phyloP scores from a whole-genome alignment of 2,329 filamentous ascomycete species.

The Trichoderma aggressivum region DNA sequence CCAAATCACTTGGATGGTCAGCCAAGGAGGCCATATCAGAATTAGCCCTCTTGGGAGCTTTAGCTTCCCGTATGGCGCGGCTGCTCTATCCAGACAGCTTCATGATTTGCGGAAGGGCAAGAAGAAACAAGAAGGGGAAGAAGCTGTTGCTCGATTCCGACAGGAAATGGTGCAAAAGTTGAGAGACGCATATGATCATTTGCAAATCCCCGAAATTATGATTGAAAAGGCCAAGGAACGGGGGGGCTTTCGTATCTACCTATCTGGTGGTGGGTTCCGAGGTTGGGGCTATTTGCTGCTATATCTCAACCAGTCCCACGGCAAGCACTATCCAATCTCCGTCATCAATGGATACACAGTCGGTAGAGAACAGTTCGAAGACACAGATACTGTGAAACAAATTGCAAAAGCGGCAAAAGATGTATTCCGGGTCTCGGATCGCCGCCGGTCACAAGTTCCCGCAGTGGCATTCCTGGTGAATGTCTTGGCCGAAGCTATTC shows the following conservation, averaged over 20 bases:
- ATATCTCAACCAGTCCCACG: conserved; percentile 54
- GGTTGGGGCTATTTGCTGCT: conserved; percentile 67
- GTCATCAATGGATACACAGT: conserved; percentile 68
- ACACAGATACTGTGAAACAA: conserved; percentile 39
- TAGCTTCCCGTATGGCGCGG: conserved; percentile 68
- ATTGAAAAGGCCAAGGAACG: conserved; percentile 39
- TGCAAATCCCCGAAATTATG: conserved; percentile 53
- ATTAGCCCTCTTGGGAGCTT: conserved; percentile 55
- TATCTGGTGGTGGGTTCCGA: conserved; percentile 67
- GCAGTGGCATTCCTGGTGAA: conserved; percentile 65
- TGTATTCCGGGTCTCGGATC: conserved; percentile 61
- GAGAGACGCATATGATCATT: conserved; percentile 45
- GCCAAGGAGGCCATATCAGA: conserved; percentile 45
- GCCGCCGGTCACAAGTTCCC: conserved; percentile 63
- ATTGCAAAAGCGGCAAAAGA: conserved; percentile 35
- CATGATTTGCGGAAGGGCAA: conserved; percentile 40
- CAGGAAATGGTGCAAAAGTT: conserved; percentile 53
- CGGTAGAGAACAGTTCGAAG: conserved; percentile 46
- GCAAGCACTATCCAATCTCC: conserved; percentile 64
- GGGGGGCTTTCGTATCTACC: conserved; percentile 58
- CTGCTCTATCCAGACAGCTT: conserved; percentile 58
- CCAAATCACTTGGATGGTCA: conserved; percentile 65
- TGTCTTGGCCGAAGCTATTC: conserved; percentile 59
- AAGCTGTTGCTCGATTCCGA: conserved; percentile 43
- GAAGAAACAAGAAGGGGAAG: conserved; percentile 38